Base-by-base conservation (phyloP, 2,329 filamentous ascomycete genomes). In the Neofusicoccum umdonicola region DNA sequence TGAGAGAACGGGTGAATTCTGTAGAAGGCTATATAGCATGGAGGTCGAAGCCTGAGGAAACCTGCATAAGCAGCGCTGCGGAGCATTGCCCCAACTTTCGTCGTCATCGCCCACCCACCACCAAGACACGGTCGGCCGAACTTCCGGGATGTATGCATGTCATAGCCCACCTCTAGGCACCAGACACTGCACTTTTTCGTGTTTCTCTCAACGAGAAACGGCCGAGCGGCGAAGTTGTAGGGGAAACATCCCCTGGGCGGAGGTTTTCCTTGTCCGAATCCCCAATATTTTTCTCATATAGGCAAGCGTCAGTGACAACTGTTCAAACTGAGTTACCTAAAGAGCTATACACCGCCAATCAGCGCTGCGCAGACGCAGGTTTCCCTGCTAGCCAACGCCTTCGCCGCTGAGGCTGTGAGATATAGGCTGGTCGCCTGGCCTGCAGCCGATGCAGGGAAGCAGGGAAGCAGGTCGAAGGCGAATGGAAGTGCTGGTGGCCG, bases 351-450 rank as follows among this genome's bases (percentile, higher is more conserved):
- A 11, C 22, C 13, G 15, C 56, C 56, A 60, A 60, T 60, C 41
- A 47, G 42, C 22, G 11, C 6, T 11, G 41, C 15, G 56, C 54
- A 34, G 12, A 57, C 44, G 52, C 39, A 31, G 22, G n/a, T 3
- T 47, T 47, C 56, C 41, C 17, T 37, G 56, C 31, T 4, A 19
- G 50, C 31, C n/a, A 52, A 15, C 7, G 22, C 34, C 31, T 52
- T 60, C 56, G 56, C 56, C 41, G 41, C 56, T 60, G 56, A 60
- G 56, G 56, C 56, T 60, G 56, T 60, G 56, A 42, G 42, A 44
- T 39, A 35, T 60, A 19, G 56, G 42, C 42, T 34, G 56, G 41
- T 34, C 15, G 56, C 56, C 56, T 45, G 22, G 41, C 9, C 22
- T 58, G 54, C 54, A 34, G 27, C 39, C 22, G 42, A 45, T 47